These are phyloP conservation scores for Austropuccinia psidii DNA, from an alignment of 1,284 basidiomycete species.

Conservation along the genomic window DNA sequence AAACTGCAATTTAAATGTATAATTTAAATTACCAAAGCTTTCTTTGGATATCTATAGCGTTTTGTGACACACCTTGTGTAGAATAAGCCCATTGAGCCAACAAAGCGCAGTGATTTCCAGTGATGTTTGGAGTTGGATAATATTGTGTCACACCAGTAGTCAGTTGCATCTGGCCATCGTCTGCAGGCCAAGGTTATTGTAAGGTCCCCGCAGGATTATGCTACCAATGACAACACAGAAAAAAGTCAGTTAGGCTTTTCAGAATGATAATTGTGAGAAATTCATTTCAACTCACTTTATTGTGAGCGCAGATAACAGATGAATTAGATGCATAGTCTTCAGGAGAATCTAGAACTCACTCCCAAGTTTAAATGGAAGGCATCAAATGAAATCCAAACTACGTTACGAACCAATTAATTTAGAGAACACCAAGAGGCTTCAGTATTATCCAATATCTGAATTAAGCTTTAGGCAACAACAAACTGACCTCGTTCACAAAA, in stretches of 20 bases:
- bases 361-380: slow-evolving; percentile 60
- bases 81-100: slow-evolving; percentile 37
- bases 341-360: slow-evolving; percentile 54
- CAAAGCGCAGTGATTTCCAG: neutral
- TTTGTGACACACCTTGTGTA: slow-evolving; percentile 46
- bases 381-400: slow-evolving; percentile 61
- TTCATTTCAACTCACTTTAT: slow-evolving; percentile 51
- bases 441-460: too few species aligned
- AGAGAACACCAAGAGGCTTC: neutral
- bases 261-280: neutral
- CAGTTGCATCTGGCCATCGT: slow-evolving; percentile 39
- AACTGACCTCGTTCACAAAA: slow-evolving; percentile 55
- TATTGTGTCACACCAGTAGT: slow-evolving; percentile 35
- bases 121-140: slow-evolving; percentile 6
- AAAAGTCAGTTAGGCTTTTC: neutral
- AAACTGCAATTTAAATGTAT: slow-evolving; percentile 51
- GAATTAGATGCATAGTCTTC: slow-evolving; percentile 59
- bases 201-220: slow-evolving; percentile 41
- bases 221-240: slow-evolving; percentile 6
- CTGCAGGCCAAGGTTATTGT: slow-evolving; percentile 40
- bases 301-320: slow-evolving; percentile 56
- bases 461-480: neutral
- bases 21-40: slow-evolving; percentile 45
- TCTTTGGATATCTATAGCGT: slow-evolving; percentile 44
- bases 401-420: neutral